Evolutionary conservation across 2,329 filamentous ascomycete species (phyloP).

Genomic region (Xylariales sp.): DNA sequence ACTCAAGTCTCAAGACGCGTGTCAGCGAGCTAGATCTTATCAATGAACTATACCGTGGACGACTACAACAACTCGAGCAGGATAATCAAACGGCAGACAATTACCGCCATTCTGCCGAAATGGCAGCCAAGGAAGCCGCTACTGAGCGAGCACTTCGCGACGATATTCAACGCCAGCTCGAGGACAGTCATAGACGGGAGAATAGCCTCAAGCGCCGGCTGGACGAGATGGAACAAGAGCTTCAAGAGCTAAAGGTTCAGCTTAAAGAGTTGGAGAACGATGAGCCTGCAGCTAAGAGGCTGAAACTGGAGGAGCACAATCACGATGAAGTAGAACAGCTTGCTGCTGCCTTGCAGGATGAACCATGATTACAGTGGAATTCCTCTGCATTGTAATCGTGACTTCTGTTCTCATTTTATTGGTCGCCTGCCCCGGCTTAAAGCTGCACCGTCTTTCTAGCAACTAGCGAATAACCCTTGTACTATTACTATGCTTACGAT

Average conservation of each 20-base stretch:
- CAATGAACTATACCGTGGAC: constrained; percentile 82
- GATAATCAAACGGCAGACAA: constrained; percentile 75
- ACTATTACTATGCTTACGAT: constrained; percentile 44
- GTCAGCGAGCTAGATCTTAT: constrained; percentile 97
- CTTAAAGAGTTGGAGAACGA: constrained; percentile 44
- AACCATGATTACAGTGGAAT: constrained; percentile 33
- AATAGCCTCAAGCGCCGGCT: constrained; percentile 84
- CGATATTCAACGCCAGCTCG: constrained; percentile 66
- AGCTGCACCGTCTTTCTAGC: constrained; percentile 9
- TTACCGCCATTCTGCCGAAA: constrained; percentile 61
- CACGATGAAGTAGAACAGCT: constrained; percentile 40
- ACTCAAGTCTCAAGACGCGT: constrained; percentile 90
- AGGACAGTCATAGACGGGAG: constrained; percentile 82
- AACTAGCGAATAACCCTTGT: constrained; percentile 39
- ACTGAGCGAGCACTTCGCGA: constrained; percentile 69
- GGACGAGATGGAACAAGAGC: constrained; percentile 78
- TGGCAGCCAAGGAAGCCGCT: constrained; percentile 66
- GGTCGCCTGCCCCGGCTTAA: constrained; percentile 3
- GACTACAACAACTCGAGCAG: constrained; percentile 82
- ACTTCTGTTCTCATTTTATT: constrained; percentile 20
- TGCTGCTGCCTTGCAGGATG: constrained; percentile 42
- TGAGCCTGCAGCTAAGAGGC: constrained; percentile 45
- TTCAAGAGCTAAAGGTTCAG: constrained; percentile 48
- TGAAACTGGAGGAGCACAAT: constrained; percentile 42
- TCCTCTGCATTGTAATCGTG: constrained; percentile 26